Evolutionary conservation across 176 grass and related monocot species (phyloP).

Genomic region (Aegilops speltoides): DNA sequence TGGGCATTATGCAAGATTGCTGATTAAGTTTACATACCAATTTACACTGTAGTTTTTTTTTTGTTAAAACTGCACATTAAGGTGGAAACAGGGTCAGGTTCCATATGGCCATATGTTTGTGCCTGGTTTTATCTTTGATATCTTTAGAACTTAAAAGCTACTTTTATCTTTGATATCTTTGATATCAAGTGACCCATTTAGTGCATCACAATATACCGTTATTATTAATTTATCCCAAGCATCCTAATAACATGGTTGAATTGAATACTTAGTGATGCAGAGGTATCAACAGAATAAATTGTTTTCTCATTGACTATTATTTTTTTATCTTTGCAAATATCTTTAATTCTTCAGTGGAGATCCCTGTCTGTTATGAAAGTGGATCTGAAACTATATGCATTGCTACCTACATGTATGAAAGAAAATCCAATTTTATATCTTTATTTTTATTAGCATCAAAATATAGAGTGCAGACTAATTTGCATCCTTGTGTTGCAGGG

Average conservation of each 20-base stretch:
- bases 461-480: not conserved
- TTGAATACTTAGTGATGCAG: not conserved
- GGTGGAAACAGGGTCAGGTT: not conserved
- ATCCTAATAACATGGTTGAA: not conserved
- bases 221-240: not conserved
- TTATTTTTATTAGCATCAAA: not conserved
- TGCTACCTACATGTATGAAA: not conserved
- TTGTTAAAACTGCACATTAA: not conserved
- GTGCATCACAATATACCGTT: not conserved
- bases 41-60: not conserved
- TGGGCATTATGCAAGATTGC: not conserved
- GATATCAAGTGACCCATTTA: not conserved
- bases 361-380: not conserved
- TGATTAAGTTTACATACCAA: not conserved
- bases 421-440: not conserved
- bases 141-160: not conserved
- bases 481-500: slow-evolving; percentile 52
- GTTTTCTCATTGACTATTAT: not conserved
- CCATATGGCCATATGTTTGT: not conserved
- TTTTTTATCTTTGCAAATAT: not conserved
- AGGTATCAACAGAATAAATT: not conserved
- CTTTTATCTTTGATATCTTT: too few species aligned
- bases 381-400: not conserved
- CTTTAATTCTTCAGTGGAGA: not conserved
- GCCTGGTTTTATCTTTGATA: not conserved